These are phyloP conservation scores for Lachnellula hyalina DNA, from an alignment of 2,329 filamentous ascomycete species.

Conservation along the genomic window DNA sequence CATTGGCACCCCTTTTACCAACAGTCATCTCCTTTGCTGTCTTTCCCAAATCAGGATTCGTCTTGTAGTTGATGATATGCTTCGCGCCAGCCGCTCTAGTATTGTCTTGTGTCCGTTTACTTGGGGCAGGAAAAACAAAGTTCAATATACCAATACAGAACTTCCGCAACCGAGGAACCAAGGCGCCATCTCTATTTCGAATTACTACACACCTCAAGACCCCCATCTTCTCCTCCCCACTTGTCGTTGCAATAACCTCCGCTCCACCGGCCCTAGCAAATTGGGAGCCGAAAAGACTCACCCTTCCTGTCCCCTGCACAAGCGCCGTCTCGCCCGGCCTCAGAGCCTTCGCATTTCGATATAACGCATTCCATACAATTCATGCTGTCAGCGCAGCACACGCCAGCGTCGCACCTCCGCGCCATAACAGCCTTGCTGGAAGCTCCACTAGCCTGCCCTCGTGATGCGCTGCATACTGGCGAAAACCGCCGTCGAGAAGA, in stretches of 20 bases:
- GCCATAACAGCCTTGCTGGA: slow-evolving; percentile 41
- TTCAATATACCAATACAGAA: no score
- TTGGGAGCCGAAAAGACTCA: slow-evolving; percentile 34
- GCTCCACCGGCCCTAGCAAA: slow-evolving; percentile 46
- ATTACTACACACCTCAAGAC: slow-evolving; percentile 41
- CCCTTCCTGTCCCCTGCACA: slow-evolving; percentile 38
- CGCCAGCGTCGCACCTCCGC: slow-evolving; percentile 42
- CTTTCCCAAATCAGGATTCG: slow-evolving; percentile 41
- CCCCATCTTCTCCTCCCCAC: slow-evolving; percentile 48
- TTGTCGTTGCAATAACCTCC: slow-evolving; percentile 54
- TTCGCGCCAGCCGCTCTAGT: slow-evolving; percentile 41
- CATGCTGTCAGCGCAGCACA: slow-evolving; percentile 47
- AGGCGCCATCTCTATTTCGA: no score
- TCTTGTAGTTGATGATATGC: slow-evolving; percentile 56
- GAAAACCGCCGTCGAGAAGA: slow-evolving; percentile 31
- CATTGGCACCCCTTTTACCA: slow-evolving; percentile 33
- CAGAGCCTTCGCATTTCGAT: slow-evolving; percentile 36
- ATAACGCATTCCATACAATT: slow-evolving; percentile 48
- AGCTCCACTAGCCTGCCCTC: slow-evolving; percentile 45
- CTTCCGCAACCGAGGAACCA: no score
- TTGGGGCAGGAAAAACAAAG: no score
- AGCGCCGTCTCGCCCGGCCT: slow-evolving; percentile 31
- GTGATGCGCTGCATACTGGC: slow-evolving; percentile 38
- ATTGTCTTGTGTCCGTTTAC: no score
- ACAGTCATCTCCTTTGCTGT: slow-evolving; percentile 31